A percentile compares a stretch with the other conserved stretches of the same genome.
phyloP scores from a whole-genome alignment of 2,329 filamentous ascomycete species.

The Diaporthe vexans region DNA sequence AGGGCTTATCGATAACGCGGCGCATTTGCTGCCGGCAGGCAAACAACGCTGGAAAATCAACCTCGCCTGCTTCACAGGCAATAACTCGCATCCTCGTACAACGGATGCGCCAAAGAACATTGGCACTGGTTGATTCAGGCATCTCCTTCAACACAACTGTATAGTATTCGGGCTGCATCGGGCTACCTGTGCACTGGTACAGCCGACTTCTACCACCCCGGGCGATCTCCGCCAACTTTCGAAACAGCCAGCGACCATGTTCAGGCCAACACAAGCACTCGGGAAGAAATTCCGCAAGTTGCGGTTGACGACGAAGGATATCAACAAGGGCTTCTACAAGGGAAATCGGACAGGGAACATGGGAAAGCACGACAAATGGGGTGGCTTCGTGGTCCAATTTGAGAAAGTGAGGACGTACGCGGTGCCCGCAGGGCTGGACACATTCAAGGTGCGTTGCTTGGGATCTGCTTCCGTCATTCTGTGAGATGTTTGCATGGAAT shows the following conservation, averaged over 20 bases:
- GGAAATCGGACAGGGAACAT: conserved; percentile 90
- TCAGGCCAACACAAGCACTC: conserved; percentile 75
- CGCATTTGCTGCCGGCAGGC: conserved; percentile 22
- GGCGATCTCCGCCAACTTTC: conserved; percentile 1
- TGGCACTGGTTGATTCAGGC: background rate
- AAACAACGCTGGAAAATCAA: conserved; percentile 34
- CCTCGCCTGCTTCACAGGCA: background rate
- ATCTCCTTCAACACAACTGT: background rate
- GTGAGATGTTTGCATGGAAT: background rate
- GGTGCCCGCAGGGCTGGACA: conserved; percentile 77
- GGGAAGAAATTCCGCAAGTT: conserved; percentile 80
- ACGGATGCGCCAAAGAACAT: conserved; percentile 7
- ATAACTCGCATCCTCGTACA: background rate
- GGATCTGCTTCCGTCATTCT: background rate
- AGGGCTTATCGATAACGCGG: conserved; percentile 39
- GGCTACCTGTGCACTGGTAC: background rate
- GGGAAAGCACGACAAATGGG: conserved; percentile 86
- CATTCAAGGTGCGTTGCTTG: conserved; percentile 75
- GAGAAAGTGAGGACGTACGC: conserved; percentile 92
- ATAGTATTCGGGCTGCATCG: background rate
- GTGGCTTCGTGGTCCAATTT: conserved; percentile 88
- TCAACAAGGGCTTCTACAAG: conserved; percentile 97
- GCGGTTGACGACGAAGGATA: conserved; percentile 90
- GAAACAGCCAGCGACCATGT: conserved; percentile 61
- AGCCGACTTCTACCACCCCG: background rate